These are phyloP conservation scores for Eutypa lata DNA, from an alignment of 2,329 filamentous ascomycete species.

Conservation along the genomic window DNA sequence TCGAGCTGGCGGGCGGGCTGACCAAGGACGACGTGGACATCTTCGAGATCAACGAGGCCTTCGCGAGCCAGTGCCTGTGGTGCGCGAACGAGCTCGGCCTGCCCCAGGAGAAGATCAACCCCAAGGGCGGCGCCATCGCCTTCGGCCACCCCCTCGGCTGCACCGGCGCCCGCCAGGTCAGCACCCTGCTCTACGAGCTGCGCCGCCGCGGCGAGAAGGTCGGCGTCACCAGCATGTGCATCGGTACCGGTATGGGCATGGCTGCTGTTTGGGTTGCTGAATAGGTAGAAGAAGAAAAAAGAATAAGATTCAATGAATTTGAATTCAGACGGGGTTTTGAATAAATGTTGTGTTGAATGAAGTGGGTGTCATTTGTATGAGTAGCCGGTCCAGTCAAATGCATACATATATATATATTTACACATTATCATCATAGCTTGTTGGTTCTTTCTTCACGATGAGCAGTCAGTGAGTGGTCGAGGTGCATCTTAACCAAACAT, in stretches of 20 bases:
- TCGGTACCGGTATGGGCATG: slow-evolving; percentile 98
- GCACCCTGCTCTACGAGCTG: slow-evolving; percentile 86
- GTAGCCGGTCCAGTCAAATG: too few species aligned
- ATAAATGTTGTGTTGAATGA: too few species aligned
- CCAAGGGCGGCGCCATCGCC: slow-evolving; percentile 93
- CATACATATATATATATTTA: too few species aligned
- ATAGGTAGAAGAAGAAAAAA: too few species aligned
- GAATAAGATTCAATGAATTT: too few species aligned
- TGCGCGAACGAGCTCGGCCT: slow-evolving; percentile 85
- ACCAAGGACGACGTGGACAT: slow-evolving; percentile 90
- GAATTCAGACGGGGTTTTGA: too few species aligned
- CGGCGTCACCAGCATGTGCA: slow-evolving; percentile 92
- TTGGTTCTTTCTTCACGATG: too few species aligned
- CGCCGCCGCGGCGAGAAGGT: slow-evolving; percentile 80
- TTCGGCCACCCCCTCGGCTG: slow-evolving; percentile 94
- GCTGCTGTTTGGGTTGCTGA: slow-evolving; percentile 94
- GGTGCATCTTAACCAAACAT: too few species aligned
- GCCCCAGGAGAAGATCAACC: slow-evolving; percentile 85
- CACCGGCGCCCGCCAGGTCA: slow-evolving; percentile 90
- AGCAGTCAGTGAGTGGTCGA: too few species aligned
- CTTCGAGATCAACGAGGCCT: slow-evolving; percentile 99
- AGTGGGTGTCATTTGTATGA: too few species aligned
- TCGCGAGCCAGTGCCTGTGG: slow-evolving; percentile 92
- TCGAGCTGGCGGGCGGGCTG: slow-evolving; percentile 77
- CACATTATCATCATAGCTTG: too few species aligned